Base-by-base conservation (phyloP, 2,329 filamentous ascomycete species). In the Aspergillus sojae region DNA sequence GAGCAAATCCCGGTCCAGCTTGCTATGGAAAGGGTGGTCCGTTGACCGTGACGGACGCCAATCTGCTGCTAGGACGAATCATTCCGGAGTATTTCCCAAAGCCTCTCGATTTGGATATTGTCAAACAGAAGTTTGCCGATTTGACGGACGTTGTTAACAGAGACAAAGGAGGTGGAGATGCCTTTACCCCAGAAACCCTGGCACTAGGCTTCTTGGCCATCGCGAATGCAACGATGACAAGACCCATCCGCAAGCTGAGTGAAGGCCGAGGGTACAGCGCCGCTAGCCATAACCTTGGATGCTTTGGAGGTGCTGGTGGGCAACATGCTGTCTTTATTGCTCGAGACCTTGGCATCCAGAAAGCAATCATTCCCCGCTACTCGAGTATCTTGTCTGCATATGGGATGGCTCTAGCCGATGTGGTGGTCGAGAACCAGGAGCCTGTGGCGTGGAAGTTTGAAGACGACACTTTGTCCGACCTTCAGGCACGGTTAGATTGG, bases 11-110 rank as follows among this genome's bases (percentile, higher is more conserved):
- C 0, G 94, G 94, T 0, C 94, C 94, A 11, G 92, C 92, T 0
- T 97, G 93, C 70, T 97, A 97, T 77, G 86, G 93, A 36, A 97
- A 97, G 77, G 92, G 90, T 0, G 94, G 94, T 0, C 93, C 94
- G 4, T 84, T 94, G 5, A 95, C 94, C 0, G 93, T 97, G n/a
- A 97, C 94, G 0, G 94, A 97, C 74, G 94, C 94, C 1, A 97
- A 97, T 70, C 78, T 97, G 6, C 92, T 92, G 70, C 86, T 97
- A 0, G 93, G 94, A 0, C 86, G 94, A 45, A 81, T 97, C 4
- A 78, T 96, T 1, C 93, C 93, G 0, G 92, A 96, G 65, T 96
- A 95, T 82, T 97, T 97, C 73, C 94, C 94, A 62, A 87, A 95
- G 74, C 89, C 87, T 0, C 77, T 97, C 2, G 93, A 96, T 74